phyloP scores from a whole-genome alignment of 2,329 filamentous ascomycete species.

The Colletotrichum sp. region DNA sequence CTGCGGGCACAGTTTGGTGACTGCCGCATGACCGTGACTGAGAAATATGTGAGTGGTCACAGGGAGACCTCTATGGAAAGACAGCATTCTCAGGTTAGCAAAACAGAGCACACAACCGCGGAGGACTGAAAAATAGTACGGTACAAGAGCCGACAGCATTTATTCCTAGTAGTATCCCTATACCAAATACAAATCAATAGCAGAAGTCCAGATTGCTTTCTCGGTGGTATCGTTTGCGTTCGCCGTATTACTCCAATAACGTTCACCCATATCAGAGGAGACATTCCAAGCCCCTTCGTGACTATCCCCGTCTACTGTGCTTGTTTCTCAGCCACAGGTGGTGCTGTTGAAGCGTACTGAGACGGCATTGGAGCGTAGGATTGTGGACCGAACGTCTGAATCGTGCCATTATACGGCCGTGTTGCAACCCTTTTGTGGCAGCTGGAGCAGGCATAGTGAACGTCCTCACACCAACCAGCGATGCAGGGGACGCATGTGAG shows the following conservation, averaged over 20 bases:
- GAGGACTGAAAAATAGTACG: too few relatives aligned
- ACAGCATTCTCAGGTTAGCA: fast-evolving
- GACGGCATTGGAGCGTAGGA: neutral
- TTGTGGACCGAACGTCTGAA: conserved; percentile 27
- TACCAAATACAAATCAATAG: neutral
- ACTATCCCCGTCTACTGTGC: neutral
- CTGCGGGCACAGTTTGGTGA: too few relatives aligned
- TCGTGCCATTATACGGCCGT: conserved; percentile 21
- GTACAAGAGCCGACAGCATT: too few relatives aligned
- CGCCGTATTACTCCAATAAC: neutral
- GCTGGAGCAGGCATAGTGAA: conserved; percentile 30
- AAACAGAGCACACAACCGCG: fast-evolving
- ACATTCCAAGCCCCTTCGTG: neutral
- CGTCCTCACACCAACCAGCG: conserved; percentile 36
- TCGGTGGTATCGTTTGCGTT: neutral
- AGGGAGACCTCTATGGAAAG: too few relatives aligned
- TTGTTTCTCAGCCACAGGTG: neutral
- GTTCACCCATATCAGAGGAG: neutral
- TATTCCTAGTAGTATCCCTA: fast-evolving
- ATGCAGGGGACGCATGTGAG: conserved; percentile 35
- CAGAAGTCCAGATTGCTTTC: neutral
- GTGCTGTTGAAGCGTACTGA: neutral
- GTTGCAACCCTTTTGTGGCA: conserved; percentile 35
- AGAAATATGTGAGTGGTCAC: too few relatives aligned
- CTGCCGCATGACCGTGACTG: too few relatives aligned